These are phyloP conservation scores for Eucalyptus pauciflora DNA, from an alignment of 345 rosid species.

Conservation along the genomic window DNA sequence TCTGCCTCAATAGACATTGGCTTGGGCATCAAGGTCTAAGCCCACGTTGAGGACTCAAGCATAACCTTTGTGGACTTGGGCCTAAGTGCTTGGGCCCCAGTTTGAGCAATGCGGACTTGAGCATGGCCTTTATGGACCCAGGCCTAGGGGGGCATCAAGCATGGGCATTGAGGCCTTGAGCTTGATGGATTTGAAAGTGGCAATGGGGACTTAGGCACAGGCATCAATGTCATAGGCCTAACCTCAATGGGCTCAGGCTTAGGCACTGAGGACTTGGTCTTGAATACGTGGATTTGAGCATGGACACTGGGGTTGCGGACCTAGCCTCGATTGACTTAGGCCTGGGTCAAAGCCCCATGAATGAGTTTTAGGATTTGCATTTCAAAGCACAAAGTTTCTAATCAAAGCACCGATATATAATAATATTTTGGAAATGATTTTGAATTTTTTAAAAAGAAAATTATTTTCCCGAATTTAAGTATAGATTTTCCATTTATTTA, in stretches of 20 bases:
- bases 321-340: neutral
- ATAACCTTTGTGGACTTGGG: neutral
- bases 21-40: neutral
- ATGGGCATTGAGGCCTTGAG: neutral
- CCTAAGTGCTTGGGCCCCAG: neutral
- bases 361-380: neutral
- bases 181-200: neutral
- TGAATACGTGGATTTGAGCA: neutral
- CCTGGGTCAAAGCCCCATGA: neutral
- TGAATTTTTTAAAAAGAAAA: too few relatives aligned
- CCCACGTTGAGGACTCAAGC: neutral
- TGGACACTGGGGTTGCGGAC: accelerated
- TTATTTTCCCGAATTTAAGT: accelerated
- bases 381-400: neutral
- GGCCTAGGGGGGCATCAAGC: neutral
- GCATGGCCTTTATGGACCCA: neutral
- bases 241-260: neutral
- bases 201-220: neutral
- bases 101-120: neutral
- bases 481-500: too few relatives aligned
- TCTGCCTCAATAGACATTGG: neutral
- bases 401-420: neutral
- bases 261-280: neutral
- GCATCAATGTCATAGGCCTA: neutral
- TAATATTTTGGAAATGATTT: neutral